phyloP scores from a whole-genome alignment of 305 asterid species.

The Rubia tinctorum region DNA sequence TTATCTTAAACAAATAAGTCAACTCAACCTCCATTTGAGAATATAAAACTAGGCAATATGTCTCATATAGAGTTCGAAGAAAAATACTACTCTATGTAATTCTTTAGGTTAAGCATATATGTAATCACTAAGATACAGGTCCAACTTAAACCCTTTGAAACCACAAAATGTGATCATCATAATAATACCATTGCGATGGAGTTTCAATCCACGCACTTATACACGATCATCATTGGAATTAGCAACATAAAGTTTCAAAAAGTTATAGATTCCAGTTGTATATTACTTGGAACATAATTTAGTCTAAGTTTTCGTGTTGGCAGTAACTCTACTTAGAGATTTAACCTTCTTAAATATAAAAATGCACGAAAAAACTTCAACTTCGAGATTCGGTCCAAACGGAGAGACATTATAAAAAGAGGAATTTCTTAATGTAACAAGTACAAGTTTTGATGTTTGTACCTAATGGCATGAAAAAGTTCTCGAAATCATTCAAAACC shows the following conservation, averaged over 20 bases:
- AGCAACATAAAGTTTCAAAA: background rate
- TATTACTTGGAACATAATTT: background rate
- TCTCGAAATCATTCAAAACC: slow-evolving; percentile 78
- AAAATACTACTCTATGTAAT: no score
- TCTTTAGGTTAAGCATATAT: no score
- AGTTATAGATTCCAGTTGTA: background rate
- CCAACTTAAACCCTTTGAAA: background rate
- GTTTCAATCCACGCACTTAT: background rate
- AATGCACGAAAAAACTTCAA: background rate
- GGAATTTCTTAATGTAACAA: background rate
- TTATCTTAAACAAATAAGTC: background rate
- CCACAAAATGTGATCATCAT: background rate
- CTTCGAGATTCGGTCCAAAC: background rate
- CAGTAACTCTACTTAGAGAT: background rate
- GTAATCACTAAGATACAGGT: no score
- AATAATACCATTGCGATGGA: background rate
- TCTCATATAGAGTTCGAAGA: no score
- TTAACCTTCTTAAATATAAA: background rate
- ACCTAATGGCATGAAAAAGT: slow-evolving; percentile 72
- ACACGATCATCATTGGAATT: background rate
- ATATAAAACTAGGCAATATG: background rate
- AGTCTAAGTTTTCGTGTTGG: background rate
- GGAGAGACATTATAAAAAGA: background rate
- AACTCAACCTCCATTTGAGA: background rate
- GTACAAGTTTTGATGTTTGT: slow-evolving; percentile 13